Evolutionary conservation across 2,329 filamentous ascomycete genomes (phyloP), one percentile per base, ranked within the genome.

Genomic region (Neofusicoccum laricinum): DNA sequence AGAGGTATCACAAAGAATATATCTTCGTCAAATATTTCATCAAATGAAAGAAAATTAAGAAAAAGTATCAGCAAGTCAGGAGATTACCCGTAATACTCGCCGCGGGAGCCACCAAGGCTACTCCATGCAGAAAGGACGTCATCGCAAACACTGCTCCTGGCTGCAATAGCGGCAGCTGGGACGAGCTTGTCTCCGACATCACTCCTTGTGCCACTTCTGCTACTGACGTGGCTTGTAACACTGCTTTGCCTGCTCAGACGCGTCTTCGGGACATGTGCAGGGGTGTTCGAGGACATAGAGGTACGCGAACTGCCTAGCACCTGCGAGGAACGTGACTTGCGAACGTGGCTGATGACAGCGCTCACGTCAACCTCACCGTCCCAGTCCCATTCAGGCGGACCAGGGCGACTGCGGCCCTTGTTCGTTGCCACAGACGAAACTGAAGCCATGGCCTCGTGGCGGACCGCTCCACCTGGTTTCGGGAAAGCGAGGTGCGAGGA

Each of bases 61-160:
- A 19, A 40, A 41, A 17, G 25, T 30, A 30, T 40, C 12, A 12
- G 17, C 1, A 10, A 25, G 10, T 40, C n/a, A 10, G 8, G 14
- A 25, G n/a, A 25, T 34, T 14, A 40, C 15, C 53, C 53, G 38
- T 43, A 57, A 36, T 32, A 57, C 11, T 57, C 53, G 10, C 38
- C 53, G 38, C 53, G 53, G 4, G 53, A 57, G 41, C 80, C 80
- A 7, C 80, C 80, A 25, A 82, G 66, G 64, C 76, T 80, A 11
- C 77, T 77, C 80, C 80, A 82, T 15, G 80, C 80, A 63, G 78
- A 78, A 32, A 81, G 69, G 7, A 82, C 77, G 66, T 82, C 80
- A 36, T 81, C 79, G 46, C 77, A 78, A 4, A 80, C 78, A 65
- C 78, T 80, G 51, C 73, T 75, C 15, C 74, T 64, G 17, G 69